phyloP scores from a whole-genome alignment of 768 basidiomycete species.

The Polyporus arcularius region DNA sequence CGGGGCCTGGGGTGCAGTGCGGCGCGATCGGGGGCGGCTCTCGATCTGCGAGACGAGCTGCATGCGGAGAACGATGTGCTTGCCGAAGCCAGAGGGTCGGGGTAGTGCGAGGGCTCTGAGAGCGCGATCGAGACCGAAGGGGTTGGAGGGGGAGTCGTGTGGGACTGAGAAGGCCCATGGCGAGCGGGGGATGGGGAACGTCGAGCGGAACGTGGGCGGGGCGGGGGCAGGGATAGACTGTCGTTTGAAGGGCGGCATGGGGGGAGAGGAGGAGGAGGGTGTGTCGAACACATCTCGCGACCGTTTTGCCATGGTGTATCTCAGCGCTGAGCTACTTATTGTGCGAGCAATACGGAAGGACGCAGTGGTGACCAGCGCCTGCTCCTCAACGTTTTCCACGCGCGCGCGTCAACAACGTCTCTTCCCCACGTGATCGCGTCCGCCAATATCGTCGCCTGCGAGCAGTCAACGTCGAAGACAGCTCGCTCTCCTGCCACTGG shows the following conservation, averaged over 20 bases:
- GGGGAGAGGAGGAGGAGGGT: slow-evolving; percentile 31
- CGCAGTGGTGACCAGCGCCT: neutral
- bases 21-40: slow-evolving; percentile 21
- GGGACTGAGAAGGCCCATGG: slow-evolving; percentile 38
- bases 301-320: slow-evolving; percentile 31
- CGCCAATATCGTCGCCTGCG: neutral
- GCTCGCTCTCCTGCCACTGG: too few relatives aligned
- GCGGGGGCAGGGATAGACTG: slow-evolving; percentile 22
- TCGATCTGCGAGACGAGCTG: slow-evolving; percentile 49
- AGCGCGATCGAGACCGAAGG: slow-evolving; percentile 59
- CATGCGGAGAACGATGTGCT: slow-evolving; percentile 65
- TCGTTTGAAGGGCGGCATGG: slow-evolving; percentile 22
- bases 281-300: slow-evolving; percentile 29
- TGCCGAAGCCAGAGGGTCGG: slow-evolving; percentile 49
- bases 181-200: slow-evolving; percentile 16
- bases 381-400: neutral
- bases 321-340: neutral
- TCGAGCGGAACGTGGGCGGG: neutral
- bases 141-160: slow-evolving; percentile 71
- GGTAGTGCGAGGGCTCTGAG: slow-evolving; percentile 36
- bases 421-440: slow-evolving; percentile 12
- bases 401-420: slow-evolving; percentile 2
- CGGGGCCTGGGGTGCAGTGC: slow-evolving; percentile 42
- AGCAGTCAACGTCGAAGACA: too few relatives aligned
- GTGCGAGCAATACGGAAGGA: slow-evolving; percentile 1